Base-by-base conservation (phyloP, 768 basidiomycete genomes). In the Thelephora ganbajun region DNA sequence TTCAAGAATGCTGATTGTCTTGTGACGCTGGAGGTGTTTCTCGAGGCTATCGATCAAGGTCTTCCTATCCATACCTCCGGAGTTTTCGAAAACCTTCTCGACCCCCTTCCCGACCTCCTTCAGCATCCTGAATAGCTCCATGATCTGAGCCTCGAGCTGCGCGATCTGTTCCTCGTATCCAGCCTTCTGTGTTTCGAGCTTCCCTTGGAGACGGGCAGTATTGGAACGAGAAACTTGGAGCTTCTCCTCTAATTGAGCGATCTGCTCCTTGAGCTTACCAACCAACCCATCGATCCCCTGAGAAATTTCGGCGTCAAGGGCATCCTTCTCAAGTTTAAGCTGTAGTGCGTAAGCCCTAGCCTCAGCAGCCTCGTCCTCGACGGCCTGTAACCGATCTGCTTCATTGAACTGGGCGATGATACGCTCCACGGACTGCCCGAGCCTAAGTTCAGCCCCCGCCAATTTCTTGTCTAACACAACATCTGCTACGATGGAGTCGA, bases 81-180 rank as follows among this genome's bases (percentile, higher is more conserved):
- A 63, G 37, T 73, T 71, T 60, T 81, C 51, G 16, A 86, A 65
- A 50, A 92, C 77, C 51, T 73, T 75, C 48, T 87, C 83, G 34
- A 89, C 74, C 12, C 83, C 82, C 48, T 74, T 78, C 13, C 83
- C 80, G 33, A 84, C 74, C 57, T 94, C 87, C 60, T 80, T 86
- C 47, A 98, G 69, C 90, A 96, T 94, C 54, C 83, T 74, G 68
- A 93, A 98, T 14, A 97, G 64, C 59, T 96, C 92, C 72, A 86
- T 77, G 51, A 94, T 93, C 68, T 96, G 88, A 11, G 82, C 74
- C 59, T 96, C 91, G 12, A 94, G 78, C 61, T 94, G 87, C 3
- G 77, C 71, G 48, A 97, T 89, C 54, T 79, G 79, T 49, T 90
- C 86, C 58, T 93, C 86, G 58, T 92, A 92, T 12, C 75, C 78